These are phyloP conservation scores for Thelonectria olida DNA, from an alignment of 2,329 filamentous ascomycete species.

Conservation along the genomic window DNA sequence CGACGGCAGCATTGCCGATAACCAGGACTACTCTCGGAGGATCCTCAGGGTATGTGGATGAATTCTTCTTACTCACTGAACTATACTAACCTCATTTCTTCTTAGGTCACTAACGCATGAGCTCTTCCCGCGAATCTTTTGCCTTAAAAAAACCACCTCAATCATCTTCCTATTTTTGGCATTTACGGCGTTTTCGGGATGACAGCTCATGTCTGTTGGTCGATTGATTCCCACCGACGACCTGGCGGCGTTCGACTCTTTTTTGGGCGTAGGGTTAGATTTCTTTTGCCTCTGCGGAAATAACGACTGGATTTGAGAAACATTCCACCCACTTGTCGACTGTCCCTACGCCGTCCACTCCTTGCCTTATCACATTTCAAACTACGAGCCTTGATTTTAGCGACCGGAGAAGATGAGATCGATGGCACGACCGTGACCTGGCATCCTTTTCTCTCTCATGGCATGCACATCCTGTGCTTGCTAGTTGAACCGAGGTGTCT, in stretches of 20 bases:
- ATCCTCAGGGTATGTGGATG: constrained; percentile 84
- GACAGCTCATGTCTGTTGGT: constrained; percentile 50
- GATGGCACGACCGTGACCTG: constrained; percentile 24
- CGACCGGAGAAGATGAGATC: constrained; percentile 36
- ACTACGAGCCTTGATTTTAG: constrained; percentile 39
- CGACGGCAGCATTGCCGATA: constrained; percentile 95
- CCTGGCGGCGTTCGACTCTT: constrained; percentile 49
- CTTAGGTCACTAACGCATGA: constrained; percentile 69
- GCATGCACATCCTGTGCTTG: constrained; percentile 2
- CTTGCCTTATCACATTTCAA: constrained; percentile 44
- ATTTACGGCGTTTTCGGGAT: constrained; percentile 55
- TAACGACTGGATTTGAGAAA: constrained; percentile 44
- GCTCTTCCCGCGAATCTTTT: constrained; percentile 28
- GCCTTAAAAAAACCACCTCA: constrained; percentile 20
- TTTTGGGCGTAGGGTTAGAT: constrained; percentile 50
- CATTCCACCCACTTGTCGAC: constrained; percentile 37
- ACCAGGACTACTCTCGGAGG: constrained; percentile 94
- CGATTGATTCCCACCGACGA: constrained; percentile 44
- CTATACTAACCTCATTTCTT: constrained; percentile 23
- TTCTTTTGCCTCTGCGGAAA: constrained; percentile 40
- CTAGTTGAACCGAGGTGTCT: constrained; percentile 18
- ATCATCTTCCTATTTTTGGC: constrained; percentile 42
- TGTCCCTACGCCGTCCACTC: constrained; percentile 52
- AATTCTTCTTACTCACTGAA: not conserved
- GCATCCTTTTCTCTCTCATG: constrained; percentile 15